These are phyloP conservation scores for Penicillium salamii DNA, from an alignment of 495 filamentous ascomycete species.

Conservation along the genomic window DNA sequence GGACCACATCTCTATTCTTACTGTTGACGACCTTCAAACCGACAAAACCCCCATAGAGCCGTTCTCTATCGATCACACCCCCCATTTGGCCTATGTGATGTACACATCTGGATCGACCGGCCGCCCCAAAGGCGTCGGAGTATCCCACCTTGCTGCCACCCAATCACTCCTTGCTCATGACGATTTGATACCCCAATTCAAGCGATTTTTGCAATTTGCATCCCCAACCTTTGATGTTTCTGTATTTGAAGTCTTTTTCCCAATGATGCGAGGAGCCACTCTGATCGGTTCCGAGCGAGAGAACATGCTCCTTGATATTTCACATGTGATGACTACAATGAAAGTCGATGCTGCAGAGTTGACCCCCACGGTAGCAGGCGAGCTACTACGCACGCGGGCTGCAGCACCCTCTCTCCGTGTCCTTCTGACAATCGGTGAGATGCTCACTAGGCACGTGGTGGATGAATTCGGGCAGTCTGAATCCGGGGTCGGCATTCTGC, in stretches of 20 bases:
- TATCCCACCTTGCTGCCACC: constrained; percentile 73
- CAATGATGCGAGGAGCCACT: constrained; percentile 65
- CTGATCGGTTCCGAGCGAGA: constrained; percentile 64
- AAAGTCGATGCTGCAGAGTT: constrained; percentile 77
- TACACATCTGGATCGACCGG: constrained; percentile 90
- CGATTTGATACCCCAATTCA: constrained; percentile 65
- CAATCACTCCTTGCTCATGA: constrained; percentile 78
- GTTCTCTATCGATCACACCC: constrained; percentile 5
- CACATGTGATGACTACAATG: constrained; percentile 57
- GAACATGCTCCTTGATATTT: constrained; percentile 67
- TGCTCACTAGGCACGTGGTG: constrained; percentile 70
- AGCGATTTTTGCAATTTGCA: constrained; percentile 81
- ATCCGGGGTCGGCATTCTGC: constrained; percentile 51
- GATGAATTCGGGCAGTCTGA: constrained; percentile 62
- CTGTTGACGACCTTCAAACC: constrained; percentile 25
- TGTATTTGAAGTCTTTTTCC: constrained; percentile 86
- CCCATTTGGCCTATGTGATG: constrained; percentile 78
- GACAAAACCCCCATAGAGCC: constrained; percentile 5
- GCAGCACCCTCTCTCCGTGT: constrained; percentile 60
- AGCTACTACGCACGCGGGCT: constrained; percentile 57
- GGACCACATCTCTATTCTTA: constrained; percentile 21
- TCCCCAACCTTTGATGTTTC: constrained; percentile 87
- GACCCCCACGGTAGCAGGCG: constrained; percentile 76
- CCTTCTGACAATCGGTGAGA: constrained; percentile 82
- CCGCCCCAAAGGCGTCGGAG: constrained; percentile 77